Evolutionary conservation across 2,329 filamentous ascomycete genomes (phyloP), one percentile per base, ranked within the genome.

Genomic region (Macrophomina pseudophaseolina): DNA sequence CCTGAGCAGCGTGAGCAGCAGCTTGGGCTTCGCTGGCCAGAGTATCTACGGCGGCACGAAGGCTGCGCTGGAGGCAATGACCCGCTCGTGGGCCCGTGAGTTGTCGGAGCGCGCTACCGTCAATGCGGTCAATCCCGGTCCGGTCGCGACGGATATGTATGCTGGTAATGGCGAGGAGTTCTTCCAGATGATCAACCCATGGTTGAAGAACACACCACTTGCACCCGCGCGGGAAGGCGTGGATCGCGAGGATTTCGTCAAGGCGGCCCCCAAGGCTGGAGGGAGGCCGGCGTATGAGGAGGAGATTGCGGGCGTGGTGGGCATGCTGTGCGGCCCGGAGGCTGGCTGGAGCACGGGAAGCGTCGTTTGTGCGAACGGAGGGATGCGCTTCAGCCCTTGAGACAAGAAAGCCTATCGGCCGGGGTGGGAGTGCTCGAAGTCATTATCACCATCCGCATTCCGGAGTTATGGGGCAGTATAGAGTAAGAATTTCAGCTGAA

Each of bases 361-460:
- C 76, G 90, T 93, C 30, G 86, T 95, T 4, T 91, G 89, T 79
- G 91, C 91, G 7, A 94, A 94, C 74, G 92, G 92, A 1, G 92
- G 92, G 6, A 89, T 93, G 87, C 84, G 83, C 68, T 86, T 88
- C 79, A 82, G 79, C 35, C 28, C 51, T 18, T 69, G 38, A 56
- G 49, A 23, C 23, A 23, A 3, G 23, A 23, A 23, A 23, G 23
- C 23, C 23, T 23, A 23, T 23, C 23, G n/a, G 33, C 12, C 2
- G 49, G 16, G 33, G 9, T 32, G 38, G 16, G 18, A 3, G 16
- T 18, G 35, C 23, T 23, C 23, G 23, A 23, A 23, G 23, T 40
- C 14, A 40, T 4, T 8, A 40, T 9, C 38, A 9, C 2, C 38
- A 40, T 8, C 8, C 38, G 7, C 38, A 40, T 40, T 14, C 14